Evolutionary conservation across 1,284 basidiomycete genomes (phyloP).

Genomic region (Naganishia sp.): DNA sequence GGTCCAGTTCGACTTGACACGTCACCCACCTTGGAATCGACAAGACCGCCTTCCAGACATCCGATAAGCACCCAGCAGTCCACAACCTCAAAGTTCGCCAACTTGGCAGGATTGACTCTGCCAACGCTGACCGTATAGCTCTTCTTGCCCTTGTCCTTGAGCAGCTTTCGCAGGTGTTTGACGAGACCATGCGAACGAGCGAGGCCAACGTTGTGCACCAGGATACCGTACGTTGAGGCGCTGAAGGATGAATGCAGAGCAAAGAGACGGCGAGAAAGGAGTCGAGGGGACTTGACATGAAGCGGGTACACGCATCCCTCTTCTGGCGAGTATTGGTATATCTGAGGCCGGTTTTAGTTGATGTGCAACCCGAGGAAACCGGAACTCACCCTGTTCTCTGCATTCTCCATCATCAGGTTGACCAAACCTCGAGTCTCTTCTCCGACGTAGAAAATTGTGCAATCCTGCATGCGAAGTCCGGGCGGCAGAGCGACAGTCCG

Average conservation of each 20-base stretch:
- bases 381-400: constrained; percentile 55
- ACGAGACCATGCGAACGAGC: constrained; percentile 77
- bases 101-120: constrained; percentile 90
- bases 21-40: constrained; percentile 70
- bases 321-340: constrained; percentile 74
- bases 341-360: constrained; percentile 52
- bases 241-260: constrained; percentile 85
- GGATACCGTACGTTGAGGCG: constrained; percentile 90
- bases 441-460: constrained; percentile 75
- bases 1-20: constrained; percentile 3
- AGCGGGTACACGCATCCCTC: constrained; percentile 60
- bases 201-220: constrained; percentile 92
- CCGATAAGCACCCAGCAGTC: constrained; percentile 95
- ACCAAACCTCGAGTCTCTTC: constrained; percentile 77
- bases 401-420: constrained; percentile 81
- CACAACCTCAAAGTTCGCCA: constrained; percentile 95
- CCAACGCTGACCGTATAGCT: constrained; percentile 94
- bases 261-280: constrained; percentile 90
- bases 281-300: constrained; percentile 68
- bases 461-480: constrained; percentile 48
- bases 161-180: constrained; percentile 67
- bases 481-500: constrained; percentile 45
- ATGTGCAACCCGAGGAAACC: constrained; percentile 35
- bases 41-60: constrained; percentile 88
- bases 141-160: constrained; percentile 73